Conservation (phyloP, 768 basidiomycete genomes). For the Strobilomyces dryophilus region DNA sequence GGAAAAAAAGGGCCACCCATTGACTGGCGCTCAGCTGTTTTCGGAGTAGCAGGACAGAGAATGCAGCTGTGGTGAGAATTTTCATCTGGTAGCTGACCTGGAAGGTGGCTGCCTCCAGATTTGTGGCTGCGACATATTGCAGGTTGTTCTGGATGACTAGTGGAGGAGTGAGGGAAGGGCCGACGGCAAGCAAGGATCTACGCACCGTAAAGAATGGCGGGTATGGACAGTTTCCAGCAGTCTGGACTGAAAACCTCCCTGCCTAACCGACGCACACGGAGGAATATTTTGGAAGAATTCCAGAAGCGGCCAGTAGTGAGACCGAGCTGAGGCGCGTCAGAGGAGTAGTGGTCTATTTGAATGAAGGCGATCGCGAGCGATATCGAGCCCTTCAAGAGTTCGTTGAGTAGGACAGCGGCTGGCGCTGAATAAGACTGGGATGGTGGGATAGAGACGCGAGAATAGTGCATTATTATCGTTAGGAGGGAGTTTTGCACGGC, state of each 20-base stretch:
- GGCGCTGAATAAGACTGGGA: constrained; percentile 87
- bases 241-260: constrained; percentile 81
- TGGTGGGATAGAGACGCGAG: constrained; percentile 75
- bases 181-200: neutral
- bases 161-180: constrained; percentile 5
- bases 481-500: constrained; percentile 90
- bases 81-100: constrained; percentile 98
- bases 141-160: constrained; percentile 90
- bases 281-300: constrained; percentile 33
- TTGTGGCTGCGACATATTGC: constrained; percentile 91
- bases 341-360: constrained; percentile 44
- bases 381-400: constrained; percentile 87
- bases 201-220: constrained; percentile 86
- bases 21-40: constrained; percentile 69
- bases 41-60: constrained; percentile 78
- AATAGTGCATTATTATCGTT: constrained; percentile 96
- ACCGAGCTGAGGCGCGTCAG: constrained; percentile 29
- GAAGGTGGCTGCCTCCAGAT: constrained; percentile 93
- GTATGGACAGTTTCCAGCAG: constrained; percentile 97
- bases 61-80: constrained; percentile 89
- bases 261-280: constrained; percentile 52
- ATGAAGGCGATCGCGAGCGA: constrained; percentile 81
- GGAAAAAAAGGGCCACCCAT: constrained; percentile 81
- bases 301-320: constrained; percentile 33
- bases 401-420: constrained; percentile 89